phyloP scores from a whole-genome alignment of 805 yeast genomes.

The Metschnikowia corniflorae region DNA sequence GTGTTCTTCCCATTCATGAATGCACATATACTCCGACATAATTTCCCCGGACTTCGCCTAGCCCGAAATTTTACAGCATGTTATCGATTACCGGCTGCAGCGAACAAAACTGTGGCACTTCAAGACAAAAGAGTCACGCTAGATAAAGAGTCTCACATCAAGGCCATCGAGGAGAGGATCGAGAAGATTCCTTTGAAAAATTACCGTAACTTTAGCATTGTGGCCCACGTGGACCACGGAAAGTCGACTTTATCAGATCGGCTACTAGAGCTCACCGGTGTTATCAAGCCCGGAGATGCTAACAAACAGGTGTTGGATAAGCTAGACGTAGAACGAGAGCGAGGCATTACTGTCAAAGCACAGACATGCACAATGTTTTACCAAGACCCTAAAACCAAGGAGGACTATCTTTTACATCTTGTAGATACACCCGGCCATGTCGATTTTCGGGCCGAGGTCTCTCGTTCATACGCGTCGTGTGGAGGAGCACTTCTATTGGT shows the following conservation, averaged over 20 bases:
- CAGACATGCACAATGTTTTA: constrained; percentile 95
- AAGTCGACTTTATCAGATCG: constrained; percentile 89
- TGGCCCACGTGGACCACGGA: constrained; percentile 92
- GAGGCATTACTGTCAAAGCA: constrained; percentile 96
- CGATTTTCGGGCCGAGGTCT: constrained; percentile 90
- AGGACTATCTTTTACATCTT: constrained; percentile 80
- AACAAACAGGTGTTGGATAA: constrained; percentile 87
- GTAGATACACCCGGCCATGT: constrained; percentile 99
- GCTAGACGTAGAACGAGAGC: constrained; percentile 89
- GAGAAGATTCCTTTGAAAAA: constrained; percentile 76
- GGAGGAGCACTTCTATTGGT: constrained; percentile 88
- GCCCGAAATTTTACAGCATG: constrained; percentile 1
- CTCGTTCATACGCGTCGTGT: constrained; percentile 92
- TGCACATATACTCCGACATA: not conserved
- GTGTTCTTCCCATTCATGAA: no score
- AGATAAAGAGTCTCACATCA: constrained; percentile 32
- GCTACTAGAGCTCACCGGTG: constrained; percentile 82
- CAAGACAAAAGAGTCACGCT: constrained; percentile 27
- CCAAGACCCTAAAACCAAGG: constrained; percentile 48
- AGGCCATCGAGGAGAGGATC: constrained; percentile 52
- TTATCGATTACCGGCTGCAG: constrained; percentile 2
- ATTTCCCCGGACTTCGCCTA: not conserved
- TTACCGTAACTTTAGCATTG: constrained; percentile 88
- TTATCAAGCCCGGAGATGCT: constrained; percentile 62
- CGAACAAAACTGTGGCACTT: constrained; percentile 16